Base-by-base conservation (phyloP, 352 stramenopile species). In the Phytophthora boehmeriae region DNA sequence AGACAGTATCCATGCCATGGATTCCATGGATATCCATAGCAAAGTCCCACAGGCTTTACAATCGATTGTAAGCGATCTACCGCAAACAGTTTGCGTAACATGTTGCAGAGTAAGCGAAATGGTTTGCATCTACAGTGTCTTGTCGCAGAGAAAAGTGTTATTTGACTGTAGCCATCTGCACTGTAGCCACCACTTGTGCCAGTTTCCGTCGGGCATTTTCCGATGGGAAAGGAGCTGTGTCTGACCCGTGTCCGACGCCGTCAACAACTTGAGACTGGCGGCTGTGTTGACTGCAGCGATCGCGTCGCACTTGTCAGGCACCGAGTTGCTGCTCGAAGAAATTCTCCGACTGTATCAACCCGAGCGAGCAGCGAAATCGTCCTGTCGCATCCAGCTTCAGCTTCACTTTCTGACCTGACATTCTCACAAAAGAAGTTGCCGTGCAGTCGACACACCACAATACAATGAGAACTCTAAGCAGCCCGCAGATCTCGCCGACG, bases 291-390 rank as follows among this genome's bases (percentile, higher is more conserved):
- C 22, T 35, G 22, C 20, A 23, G 25, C 19, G 11, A n/a, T 25
- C 57, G 59, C 54, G 61, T 65, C 61, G 44, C 34, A 35, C 35
- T 64, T 50, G 64, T 72, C 64, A 64, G 42, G 20, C 41, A 39
- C 36, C 19, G 5, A 42, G 10, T 36, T 53, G 11, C 34, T 9
- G 14, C 34, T 13, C 11, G 9, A 45, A 45, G 39, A 45, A 45
- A 25, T 59, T 49, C 46, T 45, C 11, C 43, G 36, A 35, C 48
- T 65, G 48, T 42, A 28, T 67, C 59, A 67, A 67, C 16, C 35
- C 35, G 14, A 30, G 3, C 25, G 6, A 8, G 14, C 38, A 39
- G 38, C 38, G 42, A 34, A 34, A 28, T 48, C 23, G 19, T 48
- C 39, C 39, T 17, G n/a, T 45, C 39, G 39, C 16, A 22, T 30